Conservation (phyloP, 179 eudicot species). For the Beta macrorhiza region DNA sequence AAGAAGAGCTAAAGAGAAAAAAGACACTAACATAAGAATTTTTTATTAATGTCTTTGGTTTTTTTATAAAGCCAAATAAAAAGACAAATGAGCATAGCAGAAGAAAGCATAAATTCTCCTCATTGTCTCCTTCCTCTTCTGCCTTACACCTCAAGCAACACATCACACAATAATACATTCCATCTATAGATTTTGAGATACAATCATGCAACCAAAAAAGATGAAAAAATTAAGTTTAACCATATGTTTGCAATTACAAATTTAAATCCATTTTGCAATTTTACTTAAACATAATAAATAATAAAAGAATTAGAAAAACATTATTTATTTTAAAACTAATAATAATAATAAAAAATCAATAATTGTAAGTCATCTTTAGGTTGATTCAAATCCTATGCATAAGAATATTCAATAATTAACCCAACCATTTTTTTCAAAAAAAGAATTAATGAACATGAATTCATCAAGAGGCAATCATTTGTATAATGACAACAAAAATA, state of each 20-base stretch:
- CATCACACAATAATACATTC: neutral
- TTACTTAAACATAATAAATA: too few relatives aligned
- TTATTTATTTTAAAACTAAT: too few relatives aligned
- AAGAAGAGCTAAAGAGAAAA: neutral
- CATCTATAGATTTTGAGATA: neutral
- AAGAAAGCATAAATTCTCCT: constrained; percentile 20
- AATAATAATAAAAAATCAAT: too few relatives aligned
- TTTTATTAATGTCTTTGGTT: constrained; percentile 2
- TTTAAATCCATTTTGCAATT: neutral
- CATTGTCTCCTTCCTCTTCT: constrained; percentile 15
- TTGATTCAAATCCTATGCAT: too few relatives aligned
- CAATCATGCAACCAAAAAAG: neutral
- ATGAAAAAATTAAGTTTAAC: neutral
- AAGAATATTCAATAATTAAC: too few relatives aligned
- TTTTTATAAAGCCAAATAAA: constrained; percentile 1
- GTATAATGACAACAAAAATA: neutral
- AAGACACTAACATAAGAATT: neutral
- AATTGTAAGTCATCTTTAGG: too few relatives aligned
- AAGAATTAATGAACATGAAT: neutral
- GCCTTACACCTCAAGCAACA: constrained; percentile 25
- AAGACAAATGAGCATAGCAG: constrained; percentile 9
- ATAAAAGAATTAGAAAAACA: too few relatives aligned
- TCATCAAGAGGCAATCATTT: neutral
- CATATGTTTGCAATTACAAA: too few relatives aligned
- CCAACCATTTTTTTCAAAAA: too few relatives aligned